phyloP scores from a whole-genome alignment of 1,284 basidiomycete genomes.

The Coniferiporia sulphurascens region DNA sequence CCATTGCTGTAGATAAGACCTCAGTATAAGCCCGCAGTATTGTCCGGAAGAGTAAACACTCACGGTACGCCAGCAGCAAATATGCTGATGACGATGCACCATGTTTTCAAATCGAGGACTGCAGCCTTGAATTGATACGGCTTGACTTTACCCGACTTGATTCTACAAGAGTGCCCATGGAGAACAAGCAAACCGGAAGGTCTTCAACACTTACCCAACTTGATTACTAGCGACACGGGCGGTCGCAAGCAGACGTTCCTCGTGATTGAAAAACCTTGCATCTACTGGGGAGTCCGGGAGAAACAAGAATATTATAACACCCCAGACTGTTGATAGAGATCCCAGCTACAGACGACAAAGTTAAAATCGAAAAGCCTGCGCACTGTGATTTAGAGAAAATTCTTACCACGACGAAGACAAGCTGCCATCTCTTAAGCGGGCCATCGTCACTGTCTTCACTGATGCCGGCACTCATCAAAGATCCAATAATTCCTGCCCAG shows the following conservation, averaged over 20 bases:
- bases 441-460: constrained; percentile 3
- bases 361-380: not conserved
- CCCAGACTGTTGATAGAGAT: constrained; percentile 7
- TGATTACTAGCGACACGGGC: constrained; percentile 9
- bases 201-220: constrained; percentile 6
- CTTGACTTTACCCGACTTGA: constrained; percentile 13
- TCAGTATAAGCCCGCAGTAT: not conserved
- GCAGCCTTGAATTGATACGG: constrained; percentile 13
- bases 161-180: not conserved
- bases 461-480: constrained; percentile 14
- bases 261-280: constrained; percentile 10
- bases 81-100: constrained; percentile 15
- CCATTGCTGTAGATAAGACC: constrained; percentile 4
- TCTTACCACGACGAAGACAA: constrained; percentile 13
- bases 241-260: constrained; percentile 9
- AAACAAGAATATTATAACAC: constrained; percentile 24
- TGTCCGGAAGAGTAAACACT: not conserved
- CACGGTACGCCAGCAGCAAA: constrained; percentile 16
- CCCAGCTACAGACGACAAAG: constrained; percentile 7
- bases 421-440: constrained; percentile 10
- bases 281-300: constrained; percentile 16
- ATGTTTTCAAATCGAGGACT: constrained; percentile 13
- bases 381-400: not conserved
- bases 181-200: not conserved
- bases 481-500: constrained; percentile 14